Percentiles rank a stretch among this genome's conserved stretches.
Conservation (phyloP, 2,329 filamentous ascomycete genomes). For the Verticillium alfalfae region DNA sequence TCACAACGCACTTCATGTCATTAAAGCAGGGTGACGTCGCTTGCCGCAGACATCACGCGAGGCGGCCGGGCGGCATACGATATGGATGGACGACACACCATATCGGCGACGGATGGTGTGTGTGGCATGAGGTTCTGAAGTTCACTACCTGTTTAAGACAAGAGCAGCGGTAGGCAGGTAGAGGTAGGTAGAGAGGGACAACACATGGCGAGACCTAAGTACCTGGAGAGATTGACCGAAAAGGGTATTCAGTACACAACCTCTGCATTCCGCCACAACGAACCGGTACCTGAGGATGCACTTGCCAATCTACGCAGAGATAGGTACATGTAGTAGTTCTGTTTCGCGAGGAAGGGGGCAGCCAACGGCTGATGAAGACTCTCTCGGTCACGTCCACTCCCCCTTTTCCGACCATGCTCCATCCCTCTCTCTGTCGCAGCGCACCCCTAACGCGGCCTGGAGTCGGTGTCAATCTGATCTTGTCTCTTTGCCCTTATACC, state of each 20-base stretch:
- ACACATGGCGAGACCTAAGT: neutral
- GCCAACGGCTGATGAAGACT: neutral
- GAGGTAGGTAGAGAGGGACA: too few relatives aligned
- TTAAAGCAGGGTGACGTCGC: neutral
- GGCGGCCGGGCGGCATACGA: neutral
- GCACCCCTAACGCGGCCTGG: neutral
- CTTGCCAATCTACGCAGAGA: neutral
- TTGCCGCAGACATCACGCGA: neutral
- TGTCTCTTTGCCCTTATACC: neutral
- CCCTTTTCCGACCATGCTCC: neutral
- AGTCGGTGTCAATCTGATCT: neutral
- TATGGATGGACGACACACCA: neutral
- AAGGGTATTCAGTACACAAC: neutral
- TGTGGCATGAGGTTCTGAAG: neutral
- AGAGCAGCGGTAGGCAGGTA: neutral
- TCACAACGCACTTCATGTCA: neutral
- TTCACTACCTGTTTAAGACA: neutral
- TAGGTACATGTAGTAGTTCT: neutral
- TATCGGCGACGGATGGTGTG: neutral
- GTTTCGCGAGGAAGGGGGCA: neutral
- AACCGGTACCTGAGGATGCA: neutral
- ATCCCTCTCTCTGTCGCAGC: neutral
- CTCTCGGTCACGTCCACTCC: neutral
- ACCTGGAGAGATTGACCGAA: neutral
- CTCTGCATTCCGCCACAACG: neutral